These are phyloP conservation scores for Pleurotus tuber-regium DNA, from an alignment of 768 basidiomycete genomes.

Conservation along the genomic window DNA sequence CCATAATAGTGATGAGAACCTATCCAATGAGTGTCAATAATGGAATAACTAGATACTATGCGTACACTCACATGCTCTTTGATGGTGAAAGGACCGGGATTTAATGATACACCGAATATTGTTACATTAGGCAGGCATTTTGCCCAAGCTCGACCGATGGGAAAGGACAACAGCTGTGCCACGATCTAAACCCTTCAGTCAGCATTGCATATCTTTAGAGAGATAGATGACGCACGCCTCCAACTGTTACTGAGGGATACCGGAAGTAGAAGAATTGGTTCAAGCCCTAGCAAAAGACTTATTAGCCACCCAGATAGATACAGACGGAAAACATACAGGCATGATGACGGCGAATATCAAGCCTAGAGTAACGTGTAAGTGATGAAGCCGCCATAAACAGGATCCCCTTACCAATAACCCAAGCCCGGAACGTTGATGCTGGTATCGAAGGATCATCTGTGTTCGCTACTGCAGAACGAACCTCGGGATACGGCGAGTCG, in stretches of 20 bases:
- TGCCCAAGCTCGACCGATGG: conserved; percentile 60
- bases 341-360: conserved; percentile 50
- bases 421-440: conserved; percentile 46
- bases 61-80: conserved; percentile 70
- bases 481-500: conserved; percentile 78
- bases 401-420: conserved; percentile 46
- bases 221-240: conserved; percentile 38
- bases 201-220: neutral
- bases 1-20: conserved; percentile 56
- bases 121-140: conserved; percentile 49
- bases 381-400: neutral
- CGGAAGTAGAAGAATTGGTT: conserved; percentile 59
- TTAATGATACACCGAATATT: conserved; percentile 60
- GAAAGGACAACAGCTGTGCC: conserved; percentile 70
- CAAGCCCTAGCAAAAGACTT: conserved; percentile 33
- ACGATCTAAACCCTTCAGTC: conserved; percentile 39
- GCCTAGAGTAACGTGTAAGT: neutral
- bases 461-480: conserved; percentile 65
- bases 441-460: conserved; percentile 61
- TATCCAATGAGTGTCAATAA: conserved; percentile 16
- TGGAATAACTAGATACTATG: conserved; percentile 28
- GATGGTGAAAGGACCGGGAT: conserved; percentile 75
- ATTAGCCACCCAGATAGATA: neutral
- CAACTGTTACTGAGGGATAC: conserved; percentile 37
- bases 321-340: conserved; percentile 29